These are phyloP conservation scores for Gamsiella multidivaricata DNA, from an alignment of 192 early-diverging fungal genomes.

Conservation along the genomic window DNA sequence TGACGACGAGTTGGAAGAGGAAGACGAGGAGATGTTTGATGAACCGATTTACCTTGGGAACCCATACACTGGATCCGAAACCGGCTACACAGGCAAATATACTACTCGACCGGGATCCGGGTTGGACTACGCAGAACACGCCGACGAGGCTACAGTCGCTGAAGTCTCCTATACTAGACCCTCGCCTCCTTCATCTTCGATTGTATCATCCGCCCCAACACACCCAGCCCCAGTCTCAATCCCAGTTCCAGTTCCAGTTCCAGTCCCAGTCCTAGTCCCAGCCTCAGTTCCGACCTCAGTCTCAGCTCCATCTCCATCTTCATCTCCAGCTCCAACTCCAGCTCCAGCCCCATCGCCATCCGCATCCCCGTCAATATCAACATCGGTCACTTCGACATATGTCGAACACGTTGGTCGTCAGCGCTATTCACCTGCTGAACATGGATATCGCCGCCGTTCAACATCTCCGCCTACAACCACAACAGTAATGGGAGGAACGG, in stretches of 20 bases:
- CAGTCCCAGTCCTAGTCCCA: not conserved
- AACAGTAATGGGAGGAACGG: not conserved
- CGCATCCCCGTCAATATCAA: not conserved
- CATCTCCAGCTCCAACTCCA: too few relatives aligned
- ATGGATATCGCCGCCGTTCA: too few relatives aligned
- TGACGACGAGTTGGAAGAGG: conserved; percentile 12
- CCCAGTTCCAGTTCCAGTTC: not conserved
- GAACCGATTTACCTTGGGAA: conserved; percentile 38
- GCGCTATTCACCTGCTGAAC: too few relatives aligned
- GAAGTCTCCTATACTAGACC: conserved; percentile 40
- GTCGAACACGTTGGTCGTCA: too few relatives aligned
- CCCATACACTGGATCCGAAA: conserved; percentile 14
- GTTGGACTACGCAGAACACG: not conserved
- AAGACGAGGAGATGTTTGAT: conserved; percentile 38
- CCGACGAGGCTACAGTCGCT: conserved; percentile 8
- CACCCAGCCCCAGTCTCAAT: not conserved
- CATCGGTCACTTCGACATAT: not conserved
- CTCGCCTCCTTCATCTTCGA: conserved; percentile 3
- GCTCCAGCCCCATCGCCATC: too few relatives aligned
- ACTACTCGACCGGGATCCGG: not conserved
- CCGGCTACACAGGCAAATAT: not conserved
- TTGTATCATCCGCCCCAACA: not conserved
- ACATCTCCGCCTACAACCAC: too few relatives aligned
- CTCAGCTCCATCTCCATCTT: not conserved
- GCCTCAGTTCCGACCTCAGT: not conserved